Conservation (phyloP, 2,329 filamentous ascomycete species). For the Penicillium sp. region DNA sequence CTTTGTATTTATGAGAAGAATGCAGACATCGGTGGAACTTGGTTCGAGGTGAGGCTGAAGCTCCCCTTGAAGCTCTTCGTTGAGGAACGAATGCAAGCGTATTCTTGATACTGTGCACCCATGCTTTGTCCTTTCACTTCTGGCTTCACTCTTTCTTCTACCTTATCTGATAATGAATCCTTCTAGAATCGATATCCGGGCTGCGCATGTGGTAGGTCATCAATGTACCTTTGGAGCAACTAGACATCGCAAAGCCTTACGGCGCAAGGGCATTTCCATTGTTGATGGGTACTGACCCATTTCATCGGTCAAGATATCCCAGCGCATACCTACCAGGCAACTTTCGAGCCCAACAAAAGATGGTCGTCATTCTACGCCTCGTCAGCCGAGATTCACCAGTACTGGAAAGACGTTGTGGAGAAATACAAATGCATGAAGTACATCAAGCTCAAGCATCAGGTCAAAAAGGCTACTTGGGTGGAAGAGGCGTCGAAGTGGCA, state of each 20-base stretch:
- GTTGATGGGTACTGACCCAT: not conserved
- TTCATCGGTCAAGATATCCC: slow-evolving; percentile 37
- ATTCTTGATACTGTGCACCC: too few species aligned
- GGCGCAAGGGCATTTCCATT: too few species aligned
- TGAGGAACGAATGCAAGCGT: too few species aligned
- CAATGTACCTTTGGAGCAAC: too few species aligned
- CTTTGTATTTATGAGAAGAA: slow-evolving; percentile 33
- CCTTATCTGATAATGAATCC: not conserved
- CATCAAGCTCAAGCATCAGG: slow-evolving; percentile 43
- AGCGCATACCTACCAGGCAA: slow-evolving; percentile 46
- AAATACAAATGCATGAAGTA: slow-evolving; percentile 44
- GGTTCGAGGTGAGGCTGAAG: slow-evolving; percentile 20
- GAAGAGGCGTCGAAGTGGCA: slow-evolving; percentile 28
- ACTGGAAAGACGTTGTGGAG: slow-evolving; percentile 42
- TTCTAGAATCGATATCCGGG: slow-evolving; percentile 31
- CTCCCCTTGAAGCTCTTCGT: too few species aligned
- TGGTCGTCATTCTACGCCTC: slow-evolving; percentile 47
- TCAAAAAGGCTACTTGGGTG: slow-evolving; percentile 43
- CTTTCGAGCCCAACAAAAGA: slow-evolving; percentile 44
- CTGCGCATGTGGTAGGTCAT: slow-evolving; percentile 29
- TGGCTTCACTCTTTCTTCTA: not conserved
- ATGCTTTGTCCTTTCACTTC: not conserved
- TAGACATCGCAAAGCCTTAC: not conserved
- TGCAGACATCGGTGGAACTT: slow-evolving; percentile 30
- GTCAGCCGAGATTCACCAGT: slow-evolving; percentile 45